These are phyloP conservation scores for Pseudogymnoascus sp. DNA, from an alignment of 2,329 filamentous ascomycete genomes.

Conservation along the genomic window DNA sequence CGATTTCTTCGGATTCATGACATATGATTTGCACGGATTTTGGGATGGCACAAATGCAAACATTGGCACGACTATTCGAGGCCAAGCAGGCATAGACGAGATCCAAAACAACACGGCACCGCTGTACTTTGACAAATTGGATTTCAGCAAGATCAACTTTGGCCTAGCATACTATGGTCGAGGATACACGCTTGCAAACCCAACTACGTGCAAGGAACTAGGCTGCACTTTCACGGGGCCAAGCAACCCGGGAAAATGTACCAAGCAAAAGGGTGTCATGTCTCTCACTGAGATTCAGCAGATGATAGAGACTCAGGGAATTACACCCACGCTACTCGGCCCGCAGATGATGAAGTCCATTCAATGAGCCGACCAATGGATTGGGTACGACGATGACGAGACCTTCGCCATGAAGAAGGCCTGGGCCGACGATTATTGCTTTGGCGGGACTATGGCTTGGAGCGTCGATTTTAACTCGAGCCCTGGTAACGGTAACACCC, in stretches of 20 bases:
- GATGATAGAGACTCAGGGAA: slow-evolving; percentile 15
- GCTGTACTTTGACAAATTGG: slow-evolving; percentile 35
- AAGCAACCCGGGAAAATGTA: slow-evolving; percentile 21
- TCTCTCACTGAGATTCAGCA: slow-evolving; percentile 29
- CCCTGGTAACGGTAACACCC: slow-evolving; percentile 15
- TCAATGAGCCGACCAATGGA: slow-evolving; percentile 22
- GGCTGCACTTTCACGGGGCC: slow-evolving; percentile 19
- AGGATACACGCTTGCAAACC: slow-evolving; percentile 30
- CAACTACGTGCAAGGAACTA: slow-evolving; percentile 14
- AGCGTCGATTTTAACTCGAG: slow-evolving; percentile 22
- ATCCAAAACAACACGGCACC: slow-evolving; percentile 32
- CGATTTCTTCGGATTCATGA: slow-evolving; percentile 31
- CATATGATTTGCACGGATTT: slow-evolving; percentile 36
- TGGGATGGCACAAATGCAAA: slow-evolving; percentile 33
- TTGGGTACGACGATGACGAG: slow-evolving; percentile 25
- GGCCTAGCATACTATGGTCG: slow-evolving; percentile 42
- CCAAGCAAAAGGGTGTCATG: slow-evolving; percentile 26
- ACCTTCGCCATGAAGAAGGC: slow-evolving; percentile 21
- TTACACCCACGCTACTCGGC: neutral
- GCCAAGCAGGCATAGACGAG: slow-evolving; percentile 37
- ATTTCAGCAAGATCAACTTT: slow-evolving; percentile 37
- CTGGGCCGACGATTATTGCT: slow-evolving; percentile 23
- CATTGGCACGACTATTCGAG: slow-evolving; percentile 28
- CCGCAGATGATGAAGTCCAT: slow-evolving; percentile 13
- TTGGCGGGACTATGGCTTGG: slow-evolving; percentile 26